Evolutionary conservation across 495 filamentous ascomycete genomes (phyloP).

Genomic region (Pyronema omphalodes): DNA sequence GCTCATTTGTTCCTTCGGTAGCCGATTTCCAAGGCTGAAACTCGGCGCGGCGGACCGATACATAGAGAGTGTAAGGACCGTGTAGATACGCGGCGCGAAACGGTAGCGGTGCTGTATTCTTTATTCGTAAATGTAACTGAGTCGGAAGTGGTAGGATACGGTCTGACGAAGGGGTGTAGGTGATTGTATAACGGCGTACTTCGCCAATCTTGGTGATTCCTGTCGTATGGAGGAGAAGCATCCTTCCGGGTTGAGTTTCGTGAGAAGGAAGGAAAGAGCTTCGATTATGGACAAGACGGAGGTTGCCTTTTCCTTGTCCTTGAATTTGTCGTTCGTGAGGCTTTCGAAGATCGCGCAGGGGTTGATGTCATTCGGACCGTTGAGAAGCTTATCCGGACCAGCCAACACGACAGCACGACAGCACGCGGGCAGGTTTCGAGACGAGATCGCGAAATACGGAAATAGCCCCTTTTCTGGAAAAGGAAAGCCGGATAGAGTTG

Average conservation of each 20-base stretch:
- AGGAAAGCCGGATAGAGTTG: no score
- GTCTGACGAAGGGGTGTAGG: conserved; percentile 76
- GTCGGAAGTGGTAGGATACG: conserved; percentile 68
- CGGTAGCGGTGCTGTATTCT: conserved; percentile 78
- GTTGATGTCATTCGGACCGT: no score
- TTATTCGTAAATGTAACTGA: conserved; percentile 63
- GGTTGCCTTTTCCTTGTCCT: no score
- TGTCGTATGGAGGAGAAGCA: conserved; percentile 77
- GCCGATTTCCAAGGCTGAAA: conserved; percentile 17
- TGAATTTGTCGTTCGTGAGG: no score
- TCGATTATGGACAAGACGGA: no score
- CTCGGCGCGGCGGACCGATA: conserved; percentile 39
- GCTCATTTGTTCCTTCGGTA: conserved; percentile 8
- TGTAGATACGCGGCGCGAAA: conserved; percentile 89
- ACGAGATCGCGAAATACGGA: no score
- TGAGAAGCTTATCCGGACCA: no score
- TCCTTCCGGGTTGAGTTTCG: conserved; percentile 26
- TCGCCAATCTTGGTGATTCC: conserved; percentile 86
- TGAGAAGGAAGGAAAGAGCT: not conserved
- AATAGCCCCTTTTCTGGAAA: no score
- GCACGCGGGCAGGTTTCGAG: no score
- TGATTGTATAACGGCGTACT: conserved; percentile 77
- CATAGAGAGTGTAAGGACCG: conserved; percentile 79
- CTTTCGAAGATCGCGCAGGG: no score
- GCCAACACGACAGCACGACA: no score